Evolutionary conservation across 495 filamentous ascomycete genomes (phyloP).

Genomic region (Penicillium ucsense): DNA sequence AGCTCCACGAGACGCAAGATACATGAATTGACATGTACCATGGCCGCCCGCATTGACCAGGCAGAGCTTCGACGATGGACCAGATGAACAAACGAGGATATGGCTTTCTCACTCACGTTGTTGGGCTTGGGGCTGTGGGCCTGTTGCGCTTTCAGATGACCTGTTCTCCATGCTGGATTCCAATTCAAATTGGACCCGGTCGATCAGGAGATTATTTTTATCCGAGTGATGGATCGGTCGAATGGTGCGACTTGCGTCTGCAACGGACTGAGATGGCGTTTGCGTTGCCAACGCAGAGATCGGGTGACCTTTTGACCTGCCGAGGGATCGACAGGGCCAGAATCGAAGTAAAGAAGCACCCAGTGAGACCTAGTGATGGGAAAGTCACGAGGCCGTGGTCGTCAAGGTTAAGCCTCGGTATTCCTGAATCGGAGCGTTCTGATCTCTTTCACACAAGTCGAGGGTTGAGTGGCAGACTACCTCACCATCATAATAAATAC

Average conservation of each 20-base stretch:
- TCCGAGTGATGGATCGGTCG: too few relatives aligned
- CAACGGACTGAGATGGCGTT: slow-evolving; percentile 12
- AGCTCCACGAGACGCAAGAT: too few relatives aligned
- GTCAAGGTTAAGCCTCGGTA: too few relatives aligned
- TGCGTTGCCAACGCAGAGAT: slow-evolving; percentile 33
- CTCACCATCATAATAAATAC: too few relatives aligned
- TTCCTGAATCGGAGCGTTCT: too few relatives aligned
- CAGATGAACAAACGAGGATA: slow-evolving; percentile 3
- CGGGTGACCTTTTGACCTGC: slow-evolving; percentile 28
- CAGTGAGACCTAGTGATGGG: slow-evolving; percentile 2
- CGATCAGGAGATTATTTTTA: not conserved
- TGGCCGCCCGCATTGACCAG: too few relatives aligned
- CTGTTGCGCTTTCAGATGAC: slow-evolving; percentile 18
- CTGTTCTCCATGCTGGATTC: slow-evolving; percentile 10
- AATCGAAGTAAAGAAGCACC: slow-evolving; percentile 6
- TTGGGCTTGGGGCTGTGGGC: slow-evolving; percentile 13
- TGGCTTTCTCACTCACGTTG: slow-evolving; percentile 8
- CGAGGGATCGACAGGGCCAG: slow-evolving; percentile 25
- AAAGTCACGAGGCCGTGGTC: slow-evolving; percentile 6
- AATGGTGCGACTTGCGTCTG: not conserved
- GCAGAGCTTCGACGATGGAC: too few relatives aligned
- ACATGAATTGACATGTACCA: not conserved
- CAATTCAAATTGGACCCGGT: too few relatives aligned
- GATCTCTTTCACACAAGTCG: too few relatives aligned
- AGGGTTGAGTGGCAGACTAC: too few relatives aligned